Evolutionary conservation across 352 stramenopile genomes (phyloP), one percentile per base, ranked within the genome.

Genomic region (Phytopythium helicoides): DNA sequence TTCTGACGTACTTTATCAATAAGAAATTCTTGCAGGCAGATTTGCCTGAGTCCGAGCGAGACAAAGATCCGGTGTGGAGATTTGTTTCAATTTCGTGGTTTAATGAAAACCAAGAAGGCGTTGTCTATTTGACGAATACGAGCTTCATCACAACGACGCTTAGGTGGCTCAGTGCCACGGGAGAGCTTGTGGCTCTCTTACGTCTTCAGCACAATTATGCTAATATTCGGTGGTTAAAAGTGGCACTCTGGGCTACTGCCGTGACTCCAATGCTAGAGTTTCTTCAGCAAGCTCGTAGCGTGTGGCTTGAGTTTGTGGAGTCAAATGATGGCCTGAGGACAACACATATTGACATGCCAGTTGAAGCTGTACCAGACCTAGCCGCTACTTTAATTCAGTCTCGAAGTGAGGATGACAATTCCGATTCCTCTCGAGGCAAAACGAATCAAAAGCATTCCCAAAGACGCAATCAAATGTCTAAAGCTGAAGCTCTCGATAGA

Each of bases 1-100:
- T 82, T 19, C 69, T 82, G 25, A 71, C 71, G 41, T 86, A 82
- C 50, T 81, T 86, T 28, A 37, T 86, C 8, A 82, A 82, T 33
- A 64, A 62, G 36, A 49, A 82, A 37, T 86, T 86, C 44, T 19
- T 86, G 19, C 74, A 86, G 40, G 68, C 71, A 5, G 71, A 82
- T 35, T 76, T 74, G 23, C 60, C 68, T 3, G 74, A 76, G 16
- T 81, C 69, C 0, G 74, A 86, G 45, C 62, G 74, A 8, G 68
- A 80, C 15, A 60, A 59, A 33, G 62, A 79, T n/a, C 69, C 73
- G 0, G 63, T 76, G 16, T 84, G 73, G 70, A 62, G 68, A 2
- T 76, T 81, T 44, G 41, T 57, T 23, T 56, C 48, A 14, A 2
- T 33, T 10, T 50, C 76, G n/a, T 60, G 33, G 5, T 70, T 79